phyloP scores from a whole-genome alignment of 208 protist species.

The Herpetomonas tarakana region DNA sequence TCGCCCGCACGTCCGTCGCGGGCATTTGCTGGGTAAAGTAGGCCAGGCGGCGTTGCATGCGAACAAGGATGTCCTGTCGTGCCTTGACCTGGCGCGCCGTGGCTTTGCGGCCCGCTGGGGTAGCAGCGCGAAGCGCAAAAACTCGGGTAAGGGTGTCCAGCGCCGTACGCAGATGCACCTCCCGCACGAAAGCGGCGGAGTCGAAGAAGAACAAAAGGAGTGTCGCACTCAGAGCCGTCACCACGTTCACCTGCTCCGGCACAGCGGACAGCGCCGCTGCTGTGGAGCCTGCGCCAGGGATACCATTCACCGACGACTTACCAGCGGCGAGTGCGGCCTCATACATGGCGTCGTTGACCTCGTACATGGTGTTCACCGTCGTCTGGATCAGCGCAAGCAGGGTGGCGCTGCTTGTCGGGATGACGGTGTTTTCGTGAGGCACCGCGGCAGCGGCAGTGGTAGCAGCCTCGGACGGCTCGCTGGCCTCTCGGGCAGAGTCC shows the following conservation, averaged over 20 bases:
- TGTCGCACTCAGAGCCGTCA: conserved; percentile 8
- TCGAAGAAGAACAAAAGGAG: conserved; percentile 39
- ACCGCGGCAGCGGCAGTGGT: too few species aligned
- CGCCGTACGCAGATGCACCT: conserved; percentile 16
- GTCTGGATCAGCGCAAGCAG: background rate
- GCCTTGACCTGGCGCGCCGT: conserved; percentile 17
- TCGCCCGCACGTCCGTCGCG: background rate
- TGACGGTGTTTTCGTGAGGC: background rate
- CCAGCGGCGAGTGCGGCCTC: background rate
- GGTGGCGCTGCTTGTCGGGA: background rate
- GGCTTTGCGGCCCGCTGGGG: conserved; percentile 1
- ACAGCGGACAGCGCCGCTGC: background rate
- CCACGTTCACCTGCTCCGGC: background rate
- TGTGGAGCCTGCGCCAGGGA: too few species aligned
- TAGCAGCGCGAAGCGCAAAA: conserved; percentile 45
- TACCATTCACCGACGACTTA: background rate
- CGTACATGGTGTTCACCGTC: background rate
- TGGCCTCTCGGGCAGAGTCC: background rate
- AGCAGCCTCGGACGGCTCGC: background rate
- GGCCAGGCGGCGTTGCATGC: background rate
- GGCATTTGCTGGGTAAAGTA: background rate
- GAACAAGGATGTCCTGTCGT: conserved; percentile 9
- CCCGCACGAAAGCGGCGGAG: conserved; percentile 20
- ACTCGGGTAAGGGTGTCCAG: conserved; percentile 38
- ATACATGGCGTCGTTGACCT: background rate